Evolutionary conservation across 768 basidiomycete species (phyloP).

Genomic region (Crassisporium funariophilum): DNA sequence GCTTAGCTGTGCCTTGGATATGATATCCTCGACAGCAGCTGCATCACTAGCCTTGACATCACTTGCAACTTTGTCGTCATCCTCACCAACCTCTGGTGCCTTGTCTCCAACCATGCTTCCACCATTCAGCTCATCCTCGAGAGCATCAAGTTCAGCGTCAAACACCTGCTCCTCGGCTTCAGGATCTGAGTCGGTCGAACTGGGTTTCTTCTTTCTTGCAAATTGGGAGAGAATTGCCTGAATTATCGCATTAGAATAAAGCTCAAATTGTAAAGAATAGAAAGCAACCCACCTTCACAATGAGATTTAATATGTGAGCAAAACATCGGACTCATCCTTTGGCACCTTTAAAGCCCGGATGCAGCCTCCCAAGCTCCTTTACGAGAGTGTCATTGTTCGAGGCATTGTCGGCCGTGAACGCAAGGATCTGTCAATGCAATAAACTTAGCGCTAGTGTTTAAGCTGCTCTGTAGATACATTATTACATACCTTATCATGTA

Average conservation of each 20-base stretch:
- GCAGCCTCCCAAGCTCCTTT: conserved; percentile 11
- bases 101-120: conserved; percentile 3
- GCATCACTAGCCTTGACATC: conserved; percentile 23
- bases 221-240: conserved; percentile 23
- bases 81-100: conserved; percentile 4
- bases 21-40: conserved; percentile 11
- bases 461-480: too few relatives aligned
- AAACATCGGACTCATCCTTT: conserved; percentile 24
- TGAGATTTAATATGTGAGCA: conserved; percentile 32
- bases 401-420: conserved; percentile 24
- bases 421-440: conserved; percentile 16
- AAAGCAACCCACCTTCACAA: conserved; percentile 26
- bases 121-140: conserved; percentile 5
- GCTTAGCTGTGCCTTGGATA: conserved; percentile 2
- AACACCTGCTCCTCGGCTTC: conserved; percentile 5
- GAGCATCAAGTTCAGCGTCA: neutral
- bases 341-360: conserved; percentile 20
- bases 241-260: neutral
- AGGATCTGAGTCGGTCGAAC: conserved; percentile 1
- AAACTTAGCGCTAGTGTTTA: too few relatives aligned
- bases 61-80: conserved; percentile 19
- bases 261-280: neutral
- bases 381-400: conserved; percentile 27
- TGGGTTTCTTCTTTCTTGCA: neutral
- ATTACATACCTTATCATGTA: conserved; percentile 29